Conservation (phyloP, 306 rosid genomes). For the Quercus agrifolia region DNA sequence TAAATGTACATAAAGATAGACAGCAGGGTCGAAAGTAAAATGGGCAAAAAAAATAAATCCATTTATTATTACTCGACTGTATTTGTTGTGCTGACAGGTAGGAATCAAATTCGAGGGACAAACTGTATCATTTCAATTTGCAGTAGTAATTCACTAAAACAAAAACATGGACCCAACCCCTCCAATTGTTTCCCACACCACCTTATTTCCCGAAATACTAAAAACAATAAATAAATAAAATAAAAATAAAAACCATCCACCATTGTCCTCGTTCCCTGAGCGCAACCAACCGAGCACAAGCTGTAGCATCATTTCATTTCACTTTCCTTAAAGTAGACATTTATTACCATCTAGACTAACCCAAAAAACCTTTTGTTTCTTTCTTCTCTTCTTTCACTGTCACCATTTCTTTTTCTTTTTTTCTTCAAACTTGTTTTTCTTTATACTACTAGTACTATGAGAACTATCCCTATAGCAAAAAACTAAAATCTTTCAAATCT, state of each 20-base stretch:
- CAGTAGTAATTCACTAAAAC: background rate
- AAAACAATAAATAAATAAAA: background rate
- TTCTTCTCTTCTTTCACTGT: background rate
- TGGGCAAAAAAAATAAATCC: background rate
- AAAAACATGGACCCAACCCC: background rate
- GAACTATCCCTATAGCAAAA: conserved; percentile 7
- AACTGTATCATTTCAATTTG: too few species aligned
- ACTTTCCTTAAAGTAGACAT: background rate
- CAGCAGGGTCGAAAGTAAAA: background rate
- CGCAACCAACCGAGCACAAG: conserved; percentile 6
- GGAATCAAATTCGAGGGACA: conserved; percentile 4
- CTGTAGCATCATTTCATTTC: background rate
- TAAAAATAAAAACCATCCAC: background rate
- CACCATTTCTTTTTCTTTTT: background rate
- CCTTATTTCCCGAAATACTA: background rate
- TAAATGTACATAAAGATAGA: too few species aligned
- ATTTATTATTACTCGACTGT: conserved; percentile 8
- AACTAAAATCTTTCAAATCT: conserved; percentile 14
- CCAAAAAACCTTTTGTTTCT: conserved; percentile 12
- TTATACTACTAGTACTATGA: background rate
- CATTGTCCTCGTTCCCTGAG: background rate
- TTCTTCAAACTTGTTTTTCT: background rate
- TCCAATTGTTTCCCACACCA: too few species aligned
- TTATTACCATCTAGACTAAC: conserved; percentile 13
- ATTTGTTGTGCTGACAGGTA: conserved; percentile 2